Conservation (phyloP, 2,329 filamentous ascomycete genomes). For the Alternaria ventricosa region DNA sequence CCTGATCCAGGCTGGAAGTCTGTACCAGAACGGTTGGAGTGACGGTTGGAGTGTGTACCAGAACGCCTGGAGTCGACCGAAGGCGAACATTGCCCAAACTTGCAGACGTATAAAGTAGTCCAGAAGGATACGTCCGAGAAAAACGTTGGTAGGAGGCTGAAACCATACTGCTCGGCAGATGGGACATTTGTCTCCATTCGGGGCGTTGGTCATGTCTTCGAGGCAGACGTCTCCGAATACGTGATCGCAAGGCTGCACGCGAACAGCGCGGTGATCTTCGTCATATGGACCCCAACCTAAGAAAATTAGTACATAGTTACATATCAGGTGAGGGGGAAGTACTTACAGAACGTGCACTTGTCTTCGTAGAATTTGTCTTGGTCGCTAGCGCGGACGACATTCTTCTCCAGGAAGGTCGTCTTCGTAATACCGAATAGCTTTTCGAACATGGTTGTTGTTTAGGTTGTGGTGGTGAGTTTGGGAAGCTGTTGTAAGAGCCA, state of each 20-base stretch:
- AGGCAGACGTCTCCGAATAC: conserved; percentile 21
- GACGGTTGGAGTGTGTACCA: neutral
- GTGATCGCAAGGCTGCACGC: conserved; percentile 21
- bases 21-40: neutral
- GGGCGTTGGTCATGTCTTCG: neutral
- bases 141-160: neutral
- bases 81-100: neutral
- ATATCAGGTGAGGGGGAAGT: neutral
- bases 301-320: neutral
- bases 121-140: neutral
- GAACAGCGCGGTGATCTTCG: conserved; percentile 12
- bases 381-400: conserved; percentile 15
- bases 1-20: neutral
- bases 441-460: conserved; percentile 2
- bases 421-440: neutral
- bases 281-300: conserved; percentile 19
- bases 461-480: neutral
- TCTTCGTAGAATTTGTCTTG: conserved; percentile 19
- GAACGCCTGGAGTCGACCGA: neutral
- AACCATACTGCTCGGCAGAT: conserved; percentile 10
- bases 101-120: neutral
- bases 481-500: neutral
- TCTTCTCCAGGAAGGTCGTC: conserved; percentile 7
- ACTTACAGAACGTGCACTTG: conserved; percentile 14
- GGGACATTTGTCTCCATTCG: conserved; percentile 14